Evolutionary conservation across 306 rosid genomes (phyloP), one percentile per base, ranked within the genome.

Genomic region (Ormosia emarginata): DNA sequence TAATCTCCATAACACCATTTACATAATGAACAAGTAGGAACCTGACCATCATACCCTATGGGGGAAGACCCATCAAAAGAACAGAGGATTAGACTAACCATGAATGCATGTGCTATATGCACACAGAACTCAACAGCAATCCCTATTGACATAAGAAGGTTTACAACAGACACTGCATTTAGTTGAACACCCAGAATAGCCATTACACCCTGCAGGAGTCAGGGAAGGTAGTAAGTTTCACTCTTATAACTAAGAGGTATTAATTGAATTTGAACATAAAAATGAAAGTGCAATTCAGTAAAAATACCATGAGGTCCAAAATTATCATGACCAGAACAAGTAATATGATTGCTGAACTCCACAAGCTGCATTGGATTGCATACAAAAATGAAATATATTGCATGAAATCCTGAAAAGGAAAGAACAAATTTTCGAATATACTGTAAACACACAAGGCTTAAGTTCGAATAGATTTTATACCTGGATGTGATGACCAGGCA

Each of bases 121-220:
- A 93, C 96, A 75, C 98, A 95, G 85, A 95, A 95, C 92, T 95
- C 98, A 36, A 93, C 98, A 46, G 99, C 95, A 65, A 95, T 95
- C 76, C 99, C 99, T 11, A 95, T 85, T 2, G 99, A 90, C 99
- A 95, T 95, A 67, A 95, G 71, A 75, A 95, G 90, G 89, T 95
- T 95, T 66, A 95, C 99, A 79, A 93, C 93, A 74, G 99, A 95
- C 76, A 95, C 97, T 4, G 98, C 98, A 87, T 95, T 95, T 61
- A 95, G 92, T 87, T 95, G 98, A 84, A 93, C 88, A 64, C 86
- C 92, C 86, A 95, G 86, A 86, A 93, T 85, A 9, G 99, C 98
- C 99, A 95, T 95, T 79, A 93, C 91, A 64, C 99, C 99, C 99
- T 95, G 95, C 90, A 88, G 61, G 79, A 80, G 74, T 82, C 62